phyloP scores from a whole-genome alignment of 331 rosid genomes.

The Arachis monticola region DNA sequence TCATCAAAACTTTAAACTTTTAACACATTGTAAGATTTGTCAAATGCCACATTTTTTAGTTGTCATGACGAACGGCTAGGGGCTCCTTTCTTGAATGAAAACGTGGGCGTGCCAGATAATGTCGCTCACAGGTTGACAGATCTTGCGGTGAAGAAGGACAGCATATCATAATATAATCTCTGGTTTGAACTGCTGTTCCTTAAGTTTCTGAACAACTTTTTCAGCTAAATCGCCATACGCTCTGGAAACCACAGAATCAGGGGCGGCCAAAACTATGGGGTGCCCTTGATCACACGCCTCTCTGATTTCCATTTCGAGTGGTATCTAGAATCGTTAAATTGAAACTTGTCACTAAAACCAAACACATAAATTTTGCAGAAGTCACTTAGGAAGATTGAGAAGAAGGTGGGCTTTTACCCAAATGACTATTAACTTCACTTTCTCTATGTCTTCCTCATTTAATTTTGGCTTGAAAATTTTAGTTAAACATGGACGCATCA shows the following conservation, averaged over 20 bases:
- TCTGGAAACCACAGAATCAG: conserved; percentile 75
- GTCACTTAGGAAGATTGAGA: not conserved
- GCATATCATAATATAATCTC: conserved; percentile 58
- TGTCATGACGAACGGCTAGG: conserved; percentile 11
- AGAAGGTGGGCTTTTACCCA: not conserved
- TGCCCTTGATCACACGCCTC: conserved; percentile 79
- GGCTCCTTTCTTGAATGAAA: conserved; percentile 25
- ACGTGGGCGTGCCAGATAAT: conserved; percentile 1
- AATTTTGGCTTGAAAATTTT: not conserved
- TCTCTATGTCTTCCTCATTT: not conserved
- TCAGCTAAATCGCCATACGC: conserved; percentile 68
- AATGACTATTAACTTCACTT: conserved; percentile 3
- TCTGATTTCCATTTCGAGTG: conserved; percentile 74
- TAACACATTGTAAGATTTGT: not conserved
- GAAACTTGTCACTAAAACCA: conserved; percentile 31
- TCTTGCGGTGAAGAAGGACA: not conserved
- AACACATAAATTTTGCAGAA: conserved; percentile 23
- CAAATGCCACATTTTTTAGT: not conserved
- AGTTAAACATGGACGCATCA: not conserved
- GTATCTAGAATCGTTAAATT: conserved; percentile 62
- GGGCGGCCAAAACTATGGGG: conserved; percentile 74
- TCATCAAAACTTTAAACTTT: not conserved
- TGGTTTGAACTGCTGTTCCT: conserved; percentile 61
- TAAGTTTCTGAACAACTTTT: conserved; percentile 63
- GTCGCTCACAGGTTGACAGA: not conserved